Conservation (phyloP, 106 monocot species). For the Xerophyta viscosa region DNA sequence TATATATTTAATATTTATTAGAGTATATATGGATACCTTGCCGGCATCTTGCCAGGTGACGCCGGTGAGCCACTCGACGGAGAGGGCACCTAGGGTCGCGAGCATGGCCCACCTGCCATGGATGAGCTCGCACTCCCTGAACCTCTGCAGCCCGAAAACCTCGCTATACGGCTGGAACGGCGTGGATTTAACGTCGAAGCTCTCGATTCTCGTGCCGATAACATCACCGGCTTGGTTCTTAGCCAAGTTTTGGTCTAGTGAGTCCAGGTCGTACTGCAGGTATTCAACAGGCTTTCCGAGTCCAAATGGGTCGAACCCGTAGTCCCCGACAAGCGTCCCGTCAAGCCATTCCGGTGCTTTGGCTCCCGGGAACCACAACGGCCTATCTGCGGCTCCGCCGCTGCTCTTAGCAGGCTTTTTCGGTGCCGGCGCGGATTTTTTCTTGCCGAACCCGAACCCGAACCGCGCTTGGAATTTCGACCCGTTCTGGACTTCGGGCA, state of each 20-base stretch:
- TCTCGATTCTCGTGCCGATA: constrained; percentile 80
- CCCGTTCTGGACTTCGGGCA: constrained; percentile 18
- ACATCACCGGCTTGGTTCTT: constrained; percentile 62
- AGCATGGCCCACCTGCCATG: constrained; percentile 99
- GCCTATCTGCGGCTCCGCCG: constrained; percentile 42
- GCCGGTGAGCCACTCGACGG: constrained; percentile 85
- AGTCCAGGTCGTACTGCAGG: constrained; percentile 84
- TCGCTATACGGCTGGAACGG: constrained; percentile 88
- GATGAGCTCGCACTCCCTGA: constrained; percentile 96
- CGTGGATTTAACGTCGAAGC: constrained; percentile 72
- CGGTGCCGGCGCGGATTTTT: constrained; percentile 19
- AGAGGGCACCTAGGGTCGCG: constrained; percentile 80
- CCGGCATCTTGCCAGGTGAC: constrained; percentile 98
- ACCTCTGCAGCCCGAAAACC: constrained; percentile 92
- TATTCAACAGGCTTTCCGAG: constrained; percentile 97
- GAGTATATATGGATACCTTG: constrained; percentile 61
- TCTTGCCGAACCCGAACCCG: constrained; percentile 59
- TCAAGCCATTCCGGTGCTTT: constrained; percentile 82
- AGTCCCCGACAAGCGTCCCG: constrained; percentile 75
- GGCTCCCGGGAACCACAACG: constrained; percentile 90
- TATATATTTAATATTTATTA: too few relatives aligned
- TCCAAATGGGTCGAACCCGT: constrained; percentile 92
- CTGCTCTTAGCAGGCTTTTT: constrained; percentile 33
- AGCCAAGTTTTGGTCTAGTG: constrained; percentile 93
- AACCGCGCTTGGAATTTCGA: constrained; percentile 66